These are phyloP conservation scores for Penicillium odoratum DNA, from an alignment of 495 filamentous ascomycete genomes.

Conservation along the genomic window DNA sequence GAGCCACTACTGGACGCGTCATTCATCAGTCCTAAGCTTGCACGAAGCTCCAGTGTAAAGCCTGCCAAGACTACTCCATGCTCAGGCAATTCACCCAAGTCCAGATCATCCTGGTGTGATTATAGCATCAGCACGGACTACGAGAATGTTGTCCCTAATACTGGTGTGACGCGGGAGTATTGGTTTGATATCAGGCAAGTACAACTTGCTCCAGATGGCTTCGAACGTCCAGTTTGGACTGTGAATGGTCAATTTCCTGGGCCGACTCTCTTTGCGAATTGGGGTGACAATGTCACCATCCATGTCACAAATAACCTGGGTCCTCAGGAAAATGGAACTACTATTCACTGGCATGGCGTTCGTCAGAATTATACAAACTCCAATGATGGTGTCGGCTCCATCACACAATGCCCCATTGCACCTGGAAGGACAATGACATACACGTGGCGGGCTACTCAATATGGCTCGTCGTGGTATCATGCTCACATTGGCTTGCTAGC, in stretches of 20 bases:
- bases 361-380: neutral
- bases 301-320: slow-evolving; percentile 65
- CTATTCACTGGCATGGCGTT: slow-evolving; percentile 51
- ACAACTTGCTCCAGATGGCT: slow-evolving; percentile 63
- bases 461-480: slow-evolving; percentile 81
- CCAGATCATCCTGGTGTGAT: slow-evolving; percentile 7
- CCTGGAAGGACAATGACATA: slow-evolving; percentile 66
- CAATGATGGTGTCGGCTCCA: neutral
- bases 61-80: neutral
- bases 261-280: slow-evolving; percentile 58
- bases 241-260: slow-evolving; percentile 71
- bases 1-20: neutral
- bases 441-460: slow-evolving; percentile 71
- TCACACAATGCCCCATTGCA: slow-evolving; percentile 46
- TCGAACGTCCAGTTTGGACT: slow-evolving; percentile 54
- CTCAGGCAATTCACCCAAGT: slow-evolving; percentile 3
- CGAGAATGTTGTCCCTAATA: slow-evolving; percentile 1
- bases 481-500: slow-evolving; percentile 69
- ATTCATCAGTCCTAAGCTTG: neutral
- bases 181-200: slow-evolving; percentile 3
- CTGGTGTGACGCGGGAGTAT: slow-evolving; percentile 9
- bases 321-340: neutral
- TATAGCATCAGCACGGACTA: slow-evolving; percentile 9
- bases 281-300: slow-evolving; percentile 68
- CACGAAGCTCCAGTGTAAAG: neutral